These are phyloP conservation scores for Fusarium sp. DNA, from an alignment of 2,329 filamentous ascomycete genomes.

Conservation along the genomic window DNA sequence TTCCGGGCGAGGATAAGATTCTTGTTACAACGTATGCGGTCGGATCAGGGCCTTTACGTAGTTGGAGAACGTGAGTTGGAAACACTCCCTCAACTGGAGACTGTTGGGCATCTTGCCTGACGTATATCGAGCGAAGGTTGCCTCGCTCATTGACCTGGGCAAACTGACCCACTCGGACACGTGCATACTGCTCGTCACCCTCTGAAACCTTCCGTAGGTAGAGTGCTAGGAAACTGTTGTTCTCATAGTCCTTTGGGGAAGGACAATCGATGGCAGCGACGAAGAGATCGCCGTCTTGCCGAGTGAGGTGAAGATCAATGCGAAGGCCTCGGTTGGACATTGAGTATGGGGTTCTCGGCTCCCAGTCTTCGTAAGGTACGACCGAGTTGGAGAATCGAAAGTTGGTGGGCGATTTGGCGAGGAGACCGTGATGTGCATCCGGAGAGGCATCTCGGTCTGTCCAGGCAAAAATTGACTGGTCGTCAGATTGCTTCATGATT, in stretches of 20 bases:
- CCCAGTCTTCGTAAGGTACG: slow-evolving; percentile 48
- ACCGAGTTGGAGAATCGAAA: slow-evolving; percentile 53
- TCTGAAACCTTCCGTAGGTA: slow-evolving; percentile 45
- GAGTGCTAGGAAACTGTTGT: slow-evolving; percentile 45
- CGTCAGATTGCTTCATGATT: slow-evolving; percentile 26
- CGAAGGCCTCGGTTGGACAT: slow-evolving; percentile 45
- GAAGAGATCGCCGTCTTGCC: slow-evolving; percentile 28
- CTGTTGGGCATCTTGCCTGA: slow-evolving; percentile 40
- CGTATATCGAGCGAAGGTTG: slow-evolving; percentile 40
- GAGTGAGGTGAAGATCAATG: slow-evolving; percentile 41
- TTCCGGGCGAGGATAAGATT: neutral
- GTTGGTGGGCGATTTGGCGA: slow-evolving; percentile 61
- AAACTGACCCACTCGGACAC: slow-evolving; percentile 34
- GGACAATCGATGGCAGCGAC: slow-evolving; percentile 50
- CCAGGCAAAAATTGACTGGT: slow-evolving; percentile 7
- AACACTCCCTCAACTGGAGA: slow-evolving; percentile 34
- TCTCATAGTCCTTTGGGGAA: slow-evolving; percentile 45
- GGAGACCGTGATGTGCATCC: slow-evolving; percentile 45
- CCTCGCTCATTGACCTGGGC: slow-evolving; percentile 35
- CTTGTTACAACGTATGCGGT: neutral
- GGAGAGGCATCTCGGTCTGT: neutral
- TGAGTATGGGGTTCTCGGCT: slow-evolving; percentile 41
- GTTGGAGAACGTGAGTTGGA: slow-evolving; percentile 35
- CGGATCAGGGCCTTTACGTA: slow-evolving; percentile 20
- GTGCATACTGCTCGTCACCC: slow-evolving; percentile 41